These are phyloP conservation scores for Kingdonia uniflora DNA, from an alignment of 164 flowering plant genomes.

Conservation along the genomic window DNA sequence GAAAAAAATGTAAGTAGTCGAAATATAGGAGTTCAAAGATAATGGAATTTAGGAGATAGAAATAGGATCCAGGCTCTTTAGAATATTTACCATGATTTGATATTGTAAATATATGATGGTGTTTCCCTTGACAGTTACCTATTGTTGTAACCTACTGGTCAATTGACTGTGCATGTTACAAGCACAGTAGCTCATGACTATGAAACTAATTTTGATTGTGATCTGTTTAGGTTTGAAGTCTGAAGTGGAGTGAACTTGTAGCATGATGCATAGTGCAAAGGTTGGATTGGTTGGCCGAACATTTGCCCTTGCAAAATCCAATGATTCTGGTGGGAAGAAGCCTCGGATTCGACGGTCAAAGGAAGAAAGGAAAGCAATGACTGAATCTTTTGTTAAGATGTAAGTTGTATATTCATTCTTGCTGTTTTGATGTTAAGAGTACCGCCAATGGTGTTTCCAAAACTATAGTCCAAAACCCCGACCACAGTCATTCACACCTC, in stretches of 20 bases:
- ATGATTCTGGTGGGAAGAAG: conserved; percentile 59
- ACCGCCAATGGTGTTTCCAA: no score
- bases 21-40: no score
- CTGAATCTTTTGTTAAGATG: conserved; percentile 74
- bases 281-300: conserved; percentile 69
- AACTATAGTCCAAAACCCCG: no score
- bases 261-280: conserved; percentile 55
- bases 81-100: no score
- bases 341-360: conserved; percentile 72
- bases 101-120: no score
- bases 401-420: conserved; percentile 12
- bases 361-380: conserved; percentile 80
- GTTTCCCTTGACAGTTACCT: no score
- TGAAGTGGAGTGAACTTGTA: conserved; percentile 11
- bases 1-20: no score
- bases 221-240: conserved; percentile 5
- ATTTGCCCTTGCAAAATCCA: conserved; percentile 59
- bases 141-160: no score
- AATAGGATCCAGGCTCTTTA: no score
- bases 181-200: neutral
- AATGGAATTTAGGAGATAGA: no score
- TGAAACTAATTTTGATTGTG: conserved; percentile 1
- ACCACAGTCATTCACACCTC: no score
- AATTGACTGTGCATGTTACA: neutral
- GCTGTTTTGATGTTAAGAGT: no score